These are phyloP conservation scores for Fusarium xylarioides DNA, from an alignment of 2,329 filamentous ascomycete species.

Conservation along the genomic window DNA sequence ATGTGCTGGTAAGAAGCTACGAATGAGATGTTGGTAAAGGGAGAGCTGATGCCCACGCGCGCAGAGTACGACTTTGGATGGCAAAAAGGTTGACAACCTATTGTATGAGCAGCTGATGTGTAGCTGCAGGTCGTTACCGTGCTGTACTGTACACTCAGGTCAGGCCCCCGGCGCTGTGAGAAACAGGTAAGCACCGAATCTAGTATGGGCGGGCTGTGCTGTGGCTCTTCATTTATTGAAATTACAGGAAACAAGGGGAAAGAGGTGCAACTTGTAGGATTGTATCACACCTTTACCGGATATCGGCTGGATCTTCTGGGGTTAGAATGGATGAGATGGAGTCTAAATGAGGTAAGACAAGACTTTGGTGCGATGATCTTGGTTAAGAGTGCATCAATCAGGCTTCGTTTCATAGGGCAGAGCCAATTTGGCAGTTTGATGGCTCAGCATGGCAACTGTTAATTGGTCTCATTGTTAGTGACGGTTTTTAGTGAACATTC, in stretches of 20 bases:
- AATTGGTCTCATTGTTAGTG: not conserved
- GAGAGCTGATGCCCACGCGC: slow-evolving; percentile 14
- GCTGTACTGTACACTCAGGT: not conserved
- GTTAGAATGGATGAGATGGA: slow-evolving; percentile 9
- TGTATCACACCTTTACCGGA: slow-evolving; percentile 29
- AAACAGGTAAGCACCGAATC: slow-evolving; percentile 20
- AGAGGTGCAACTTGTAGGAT: not conserved
- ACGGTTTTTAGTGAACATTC: not conserved
- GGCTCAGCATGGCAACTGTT: slow-evolving; percentile 4
- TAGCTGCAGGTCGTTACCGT: not conserved
- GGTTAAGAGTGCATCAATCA: slow-evolving; percentile 22
- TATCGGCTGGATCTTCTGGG: slow-evolving; percentile 20
- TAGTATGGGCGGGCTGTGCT: slow-evolving; percentile 6
- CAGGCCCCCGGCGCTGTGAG: not conserved
- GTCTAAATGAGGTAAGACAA: slow-evolving; percentile 38
- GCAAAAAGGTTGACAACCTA: not conserved
- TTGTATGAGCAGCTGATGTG: slow-evolving; percentile 27
- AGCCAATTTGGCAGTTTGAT: slow-evolving; percentile 11
- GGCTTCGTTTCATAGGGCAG: slow-evolving; percentile 28
- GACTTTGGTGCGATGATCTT: slow-evolving; percentile 30
- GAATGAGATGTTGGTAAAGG: slow-evolving; percentile 8
- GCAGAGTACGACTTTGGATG: slow-evolving; percentile 22
- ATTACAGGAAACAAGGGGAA: not conserved
- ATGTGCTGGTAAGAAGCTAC: slow-evolving; percentile 3
- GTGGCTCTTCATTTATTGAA: not conserved